Evolutionary conservation across 179 eudicot species (phyloP).

Genomic region (Camellia oleifera): DNA sequence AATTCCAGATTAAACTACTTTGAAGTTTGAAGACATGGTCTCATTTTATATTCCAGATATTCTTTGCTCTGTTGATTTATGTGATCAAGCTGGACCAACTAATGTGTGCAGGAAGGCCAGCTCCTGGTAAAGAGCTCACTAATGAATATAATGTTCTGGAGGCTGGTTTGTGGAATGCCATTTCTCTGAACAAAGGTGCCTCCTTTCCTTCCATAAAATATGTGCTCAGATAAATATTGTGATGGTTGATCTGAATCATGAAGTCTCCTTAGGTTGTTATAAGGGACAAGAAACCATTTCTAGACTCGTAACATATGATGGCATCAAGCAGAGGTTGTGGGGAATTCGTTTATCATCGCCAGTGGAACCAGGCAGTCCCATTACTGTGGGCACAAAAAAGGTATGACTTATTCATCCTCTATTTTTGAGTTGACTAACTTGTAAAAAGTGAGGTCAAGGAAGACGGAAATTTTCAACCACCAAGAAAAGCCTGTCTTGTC

Average conservation of each 20-base stretch:
- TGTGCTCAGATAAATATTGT: neutral
- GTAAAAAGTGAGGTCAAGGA: neutral
- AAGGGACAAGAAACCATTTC: conserved; percentile 80
- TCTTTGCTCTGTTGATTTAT: neutral
- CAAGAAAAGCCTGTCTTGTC: neutral
- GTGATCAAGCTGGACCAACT: conserved; percentile 8
- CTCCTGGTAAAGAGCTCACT: conserved; percentile 71
- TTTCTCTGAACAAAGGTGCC: conserved; percentile 64
- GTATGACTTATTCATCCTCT: conserved; percentile 20
- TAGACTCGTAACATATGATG: conserved; percentile 70
- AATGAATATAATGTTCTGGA: conserved; percentile 69
- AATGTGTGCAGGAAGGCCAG: conserved; percentile 58
- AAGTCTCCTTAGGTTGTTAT: conserved; percentile 52
- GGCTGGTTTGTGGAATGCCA: conserved; percentile 69
- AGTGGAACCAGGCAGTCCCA: conserved; percentile 57
- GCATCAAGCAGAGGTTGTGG: conserved; percentile 65
- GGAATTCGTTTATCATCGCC: conserved; percentile 54
- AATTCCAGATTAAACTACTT: neutral
- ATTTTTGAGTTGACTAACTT: neutral
- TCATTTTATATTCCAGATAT: neutral
- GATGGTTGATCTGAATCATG: conserved; percentile 14
- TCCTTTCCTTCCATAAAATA: neutral
- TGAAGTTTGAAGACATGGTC: neutral
- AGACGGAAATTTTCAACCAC: neutral
- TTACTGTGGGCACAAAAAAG: conserved; percentile 58